Percentiles rank a stretch among this genome's conserved stretches.
Conservation (phyloP, 176 grass and related monocot species). For the Alopecurus myosuroides region DNA sequence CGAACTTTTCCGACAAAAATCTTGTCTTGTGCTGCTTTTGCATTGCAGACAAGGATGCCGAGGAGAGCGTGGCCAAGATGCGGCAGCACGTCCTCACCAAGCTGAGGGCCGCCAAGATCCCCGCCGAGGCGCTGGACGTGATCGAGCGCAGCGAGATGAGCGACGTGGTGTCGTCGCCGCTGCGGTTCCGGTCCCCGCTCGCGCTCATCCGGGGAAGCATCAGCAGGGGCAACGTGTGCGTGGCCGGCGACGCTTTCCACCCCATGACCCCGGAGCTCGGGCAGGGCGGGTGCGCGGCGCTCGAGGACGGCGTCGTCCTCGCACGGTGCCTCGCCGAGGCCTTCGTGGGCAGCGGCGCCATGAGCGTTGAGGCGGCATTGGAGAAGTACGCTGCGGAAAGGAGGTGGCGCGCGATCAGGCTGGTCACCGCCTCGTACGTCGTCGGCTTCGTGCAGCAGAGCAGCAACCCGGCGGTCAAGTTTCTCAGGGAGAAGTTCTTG, state of each 20-base stretch:
- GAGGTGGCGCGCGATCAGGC: slow-evolving; percentile 50
- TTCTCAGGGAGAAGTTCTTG: slow-evolving; percentile 54
- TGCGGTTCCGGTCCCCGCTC: slow-evolving; percentile 62
- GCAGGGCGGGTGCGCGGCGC: slow-evolving; percentile 54
- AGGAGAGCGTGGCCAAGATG: slow-evolving; percentile 44
- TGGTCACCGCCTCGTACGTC: slow-evolving; percentile 34
- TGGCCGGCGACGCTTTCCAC: slow-evolving; percentile 66
- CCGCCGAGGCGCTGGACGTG: slow-evolving; percentile 32
- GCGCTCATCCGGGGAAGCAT: slow-evolving; percentile 50
- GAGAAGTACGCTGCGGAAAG: slow-evolving; percentile 42
- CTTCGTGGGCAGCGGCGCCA: background rate
- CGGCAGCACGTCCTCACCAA: slow-evolving; percentile 38
- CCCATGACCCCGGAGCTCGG: slow-evolving; percentile 74
- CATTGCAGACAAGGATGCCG: slow-evolving; percentile 24
- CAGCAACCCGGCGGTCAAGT: slow-evolving; percentile 20
- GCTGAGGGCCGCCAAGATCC: slow-evolving; percentile 25
- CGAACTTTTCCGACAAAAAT: background rate
- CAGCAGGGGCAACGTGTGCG: slow-evolving; percentile 48
- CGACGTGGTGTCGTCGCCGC: slow-evolving; percentile 44
- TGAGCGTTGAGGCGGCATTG: slow-evolving; percentile 15
- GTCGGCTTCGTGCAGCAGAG: slow-evolving; percentile 60
- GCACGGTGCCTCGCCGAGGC: slow-evolving; percentile 54
- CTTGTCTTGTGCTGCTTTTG: background rate
- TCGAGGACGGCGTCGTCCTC: slow-evolving; percentile 68
- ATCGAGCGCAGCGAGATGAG: slow-evolving; percentile 63